These are phyloP conservation scores for Hymenoscyphus fructigenus DNA, from an alignment of 2,329 filamentous ascomycete genomes.

Conservation along the genomic window DNA sequence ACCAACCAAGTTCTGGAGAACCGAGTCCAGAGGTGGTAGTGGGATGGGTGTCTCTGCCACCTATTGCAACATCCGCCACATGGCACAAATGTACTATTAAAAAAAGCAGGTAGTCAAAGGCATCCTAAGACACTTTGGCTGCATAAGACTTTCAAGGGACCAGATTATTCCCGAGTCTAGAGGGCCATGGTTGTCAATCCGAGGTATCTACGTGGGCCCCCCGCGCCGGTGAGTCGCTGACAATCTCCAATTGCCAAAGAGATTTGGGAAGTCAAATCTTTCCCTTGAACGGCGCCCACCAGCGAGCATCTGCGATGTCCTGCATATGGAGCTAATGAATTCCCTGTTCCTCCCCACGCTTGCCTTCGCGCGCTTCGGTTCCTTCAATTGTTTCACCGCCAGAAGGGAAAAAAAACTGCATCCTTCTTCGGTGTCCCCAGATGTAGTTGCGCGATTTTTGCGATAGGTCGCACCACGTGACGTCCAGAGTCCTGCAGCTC, in stretches of 20 bases:
- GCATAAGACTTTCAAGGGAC: neutral
- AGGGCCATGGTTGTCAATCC: neutral
- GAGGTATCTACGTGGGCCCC: slow-evolving; percentile 3
- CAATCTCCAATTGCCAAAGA: slow-evolving; percentile 8
- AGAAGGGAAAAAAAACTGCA: slow-evolving; percentile 7
- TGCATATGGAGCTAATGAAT: slow-evolving; percentile 24
- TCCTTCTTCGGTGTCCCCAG: neutral
- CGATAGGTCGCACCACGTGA: slow-evolving; percentile 14
- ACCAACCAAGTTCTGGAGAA: neutral
- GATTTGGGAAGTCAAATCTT: slow-evolving; percentile 1
- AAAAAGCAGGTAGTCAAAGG: neutral
- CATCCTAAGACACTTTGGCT: neutral
- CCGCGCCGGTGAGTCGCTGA: slow-evolving; percentile 5
- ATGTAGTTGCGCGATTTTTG: slow-evolving; percentile 11
- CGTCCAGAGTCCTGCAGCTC: slow-evolving; percentile 1
- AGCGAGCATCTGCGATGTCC: slow-evolving; percentile 17
- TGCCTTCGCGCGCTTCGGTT: slow-evolving; percentile 2
- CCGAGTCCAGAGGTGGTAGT: neutral
- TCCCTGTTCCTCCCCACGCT: slow-evolving; percentile 22
- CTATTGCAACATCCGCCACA: slow-evolving; percentile 6
- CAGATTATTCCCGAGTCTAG: neutral
- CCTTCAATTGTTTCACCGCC: slow-evolving; percentile 26
- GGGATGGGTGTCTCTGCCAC: neutral
- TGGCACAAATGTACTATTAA: neutral
- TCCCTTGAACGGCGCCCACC: neutral